Percentiles rank a stretch among this genome's conserved stretches.
phyloP scores from a whole-genome alignment of 169 alveolate species.

The Plasmodium falciparum region DNA sequence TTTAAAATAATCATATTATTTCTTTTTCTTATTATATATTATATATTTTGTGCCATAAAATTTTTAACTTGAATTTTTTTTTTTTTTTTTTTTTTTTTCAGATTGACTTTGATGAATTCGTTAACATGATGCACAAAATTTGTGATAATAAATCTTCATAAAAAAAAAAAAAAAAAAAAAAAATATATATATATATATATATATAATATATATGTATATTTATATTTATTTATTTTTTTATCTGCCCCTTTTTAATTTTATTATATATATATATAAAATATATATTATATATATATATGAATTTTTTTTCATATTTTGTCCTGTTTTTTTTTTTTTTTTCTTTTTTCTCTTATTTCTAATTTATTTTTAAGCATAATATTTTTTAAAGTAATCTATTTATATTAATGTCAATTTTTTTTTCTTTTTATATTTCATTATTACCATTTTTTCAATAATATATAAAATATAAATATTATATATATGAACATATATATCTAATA shows the following conservation, averaged over 20 bases:
- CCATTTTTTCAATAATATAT: no score
- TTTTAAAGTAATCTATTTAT: no score
- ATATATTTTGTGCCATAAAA: no score
- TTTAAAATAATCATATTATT: not conserved
- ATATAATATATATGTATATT: not conserved
- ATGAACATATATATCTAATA: no score
- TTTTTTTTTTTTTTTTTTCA: not conserved
- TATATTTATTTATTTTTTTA: not conserved
- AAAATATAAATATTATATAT: no score
- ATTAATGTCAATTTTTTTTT: no score
- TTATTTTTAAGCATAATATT: no score
- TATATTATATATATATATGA: no score
- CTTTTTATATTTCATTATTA: no score
- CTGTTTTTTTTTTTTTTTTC: not conserved
- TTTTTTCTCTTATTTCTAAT: no score
- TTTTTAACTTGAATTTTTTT: not conserved
- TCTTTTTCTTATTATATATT: no score
- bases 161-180: not conserved
- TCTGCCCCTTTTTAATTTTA: not conserved
- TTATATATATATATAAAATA: no score
- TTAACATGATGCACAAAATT: conserved; percentile 83
- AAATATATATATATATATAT: not conserved
- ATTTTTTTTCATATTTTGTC: not conserved
- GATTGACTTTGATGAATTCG: conserved; percentile 87
- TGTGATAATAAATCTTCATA: conserved; percentile 68